Evolutionary conservation across 306 rosid species (phyloP).

Genomic region (Acacia crassicarpa): DNA sequence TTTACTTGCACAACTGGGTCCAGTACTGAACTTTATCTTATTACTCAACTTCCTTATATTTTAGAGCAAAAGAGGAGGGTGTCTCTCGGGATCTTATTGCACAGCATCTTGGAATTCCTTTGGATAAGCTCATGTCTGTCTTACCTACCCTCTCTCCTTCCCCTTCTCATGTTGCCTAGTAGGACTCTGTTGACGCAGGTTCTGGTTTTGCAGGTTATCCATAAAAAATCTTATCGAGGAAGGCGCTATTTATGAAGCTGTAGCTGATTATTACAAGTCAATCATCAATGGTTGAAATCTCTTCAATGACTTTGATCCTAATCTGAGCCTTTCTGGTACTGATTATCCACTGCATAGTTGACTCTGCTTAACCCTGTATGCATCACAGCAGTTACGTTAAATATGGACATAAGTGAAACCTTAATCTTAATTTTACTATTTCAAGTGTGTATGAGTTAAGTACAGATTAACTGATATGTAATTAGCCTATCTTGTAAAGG

Average conservation of each 20-base stretch:
- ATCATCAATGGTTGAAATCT: slow-evolving; percentile 58
- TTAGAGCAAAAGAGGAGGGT: slow-evolving; percentile 52
- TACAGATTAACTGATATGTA: not conserved
- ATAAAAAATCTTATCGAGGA: slow-evolving; percentile 52
- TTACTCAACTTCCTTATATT: too few relatives aligned
- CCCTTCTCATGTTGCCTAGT: not conserved
- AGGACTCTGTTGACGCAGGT: too few relatives aligned
- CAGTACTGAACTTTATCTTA: too few relatives aligned
- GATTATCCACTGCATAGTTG: not conserved
- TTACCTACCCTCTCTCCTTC: slow-evolving; percentile 10
- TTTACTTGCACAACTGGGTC: too few relatives aligned
- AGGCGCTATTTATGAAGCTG: slow-evolving; percentile 57
- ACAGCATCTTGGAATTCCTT: slow-evolving; percentile 55
- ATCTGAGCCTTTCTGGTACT: not conserved
- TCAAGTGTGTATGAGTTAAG: not conserved
- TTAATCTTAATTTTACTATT: not conserved
- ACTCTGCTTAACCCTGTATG: not conserved
- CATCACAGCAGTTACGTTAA: slow-evolving; percentile 8
- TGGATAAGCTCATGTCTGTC: slow-evolving; percentile 62
- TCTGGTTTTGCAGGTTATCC: slow-evolving; percentile 56
- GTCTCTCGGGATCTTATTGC: slow-evolving; percentile 53
- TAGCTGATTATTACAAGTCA: slow-evolving; percentile 65
- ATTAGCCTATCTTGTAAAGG: not conserved
- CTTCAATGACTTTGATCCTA: not conserved
- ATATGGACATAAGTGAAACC: slow-evolving; percentile 12